Evolutionary conservation across 495 filamentous ascomycete genomes (phyloP), one percentile per base, ranked within the genome.

Genomic region (Trichoderma erinaceum): DNA sequence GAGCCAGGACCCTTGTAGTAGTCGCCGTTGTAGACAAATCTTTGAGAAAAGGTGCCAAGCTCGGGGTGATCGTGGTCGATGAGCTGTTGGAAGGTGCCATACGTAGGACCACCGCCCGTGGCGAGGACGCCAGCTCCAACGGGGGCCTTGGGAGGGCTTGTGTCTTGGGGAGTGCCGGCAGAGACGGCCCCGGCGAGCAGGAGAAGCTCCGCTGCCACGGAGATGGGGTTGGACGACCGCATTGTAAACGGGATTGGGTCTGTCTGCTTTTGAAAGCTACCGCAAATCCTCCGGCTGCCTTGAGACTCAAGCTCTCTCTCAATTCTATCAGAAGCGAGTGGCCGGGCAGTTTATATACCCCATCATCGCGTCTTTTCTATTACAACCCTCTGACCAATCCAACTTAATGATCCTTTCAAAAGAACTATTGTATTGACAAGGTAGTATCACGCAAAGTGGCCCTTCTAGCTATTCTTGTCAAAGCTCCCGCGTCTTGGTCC

Each of bases 1-100:
- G 83, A 85, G 0, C 85, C 85, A 29, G 81, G 79, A 0, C 85
- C 84, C 15, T 70, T 74, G 82, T 82, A 88, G 71, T 70, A 82
- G 64, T 79, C 73, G 4, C 78, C 75, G 68, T 79, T 81, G 70
- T 75, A 87, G 77, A 78, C 86, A 70, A 80, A 86, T 11, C 80
- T 75, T 74, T 86, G 84, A 15, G 75, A 70, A 71, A 88, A 88
- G 4, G 84, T 87, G 25, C 85, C 85, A 21, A 83, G 73, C 29
- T 72, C 71, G 1, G 81, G 81, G 67, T 86, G 73, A 13, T 77
- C 70, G 68, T 88, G 85, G 68, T 87, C 83, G 25, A 86, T 76
- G n/a, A 82, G 70, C 70, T 87, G 85, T 41, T 80, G 64, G 67
- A 86, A 87, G 65, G 7, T 15, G 18, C 7, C 65, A 41, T 48